Evolutionary conservation across 495 filamentous ascomycete species (phyloP).

Genomic region (Neurospora discreta): DNA sequence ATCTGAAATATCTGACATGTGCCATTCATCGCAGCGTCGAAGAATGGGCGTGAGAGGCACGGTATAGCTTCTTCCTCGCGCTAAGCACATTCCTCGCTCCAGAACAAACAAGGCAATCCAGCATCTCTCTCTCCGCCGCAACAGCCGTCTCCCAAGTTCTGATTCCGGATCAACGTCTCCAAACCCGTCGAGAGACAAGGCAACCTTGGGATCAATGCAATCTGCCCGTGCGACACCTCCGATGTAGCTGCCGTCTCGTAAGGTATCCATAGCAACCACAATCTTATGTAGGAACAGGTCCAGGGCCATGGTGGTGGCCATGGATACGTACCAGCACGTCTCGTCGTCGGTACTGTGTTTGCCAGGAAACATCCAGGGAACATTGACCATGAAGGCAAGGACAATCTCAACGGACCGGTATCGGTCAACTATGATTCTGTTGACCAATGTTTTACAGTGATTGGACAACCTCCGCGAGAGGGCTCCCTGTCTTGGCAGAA

Average conservation of each 20-base stretch:
- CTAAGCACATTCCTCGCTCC: constrained; percentile 61
- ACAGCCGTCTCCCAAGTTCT: constrained; percentile 44
- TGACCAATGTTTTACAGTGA: constrained; percentile 53
- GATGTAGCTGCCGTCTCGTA: constrained; percentile 32
- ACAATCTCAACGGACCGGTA: constrained; percentile 62
- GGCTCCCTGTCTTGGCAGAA: constrained; percentile 49
- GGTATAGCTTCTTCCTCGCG: constrained; percentile 55
- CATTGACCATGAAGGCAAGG: constrained; percentile 64
- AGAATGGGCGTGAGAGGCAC: constrained; percentile 53
- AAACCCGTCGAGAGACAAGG: constrained; percentile 57
- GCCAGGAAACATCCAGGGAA: constrained; percentile 65
- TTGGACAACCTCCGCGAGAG: constrained; percentile 51
- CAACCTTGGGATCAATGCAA: constrained; percentile 53
- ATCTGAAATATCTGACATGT: constrained; percentile 49
- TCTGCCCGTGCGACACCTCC: constrained; percentile 47
- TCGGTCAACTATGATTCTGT: constrained; percentile 45
- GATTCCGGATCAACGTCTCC: constrained; percentile 49
- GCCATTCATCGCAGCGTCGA: constrained; percentile 57
- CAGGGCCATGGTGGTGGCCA: constrained; percentile 55
- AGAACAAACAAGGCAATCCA: constrained; percentile 65
- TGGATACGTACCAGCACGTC: constrained; percentile 58
- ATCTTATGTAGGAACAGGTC: constrained; percentile 62
- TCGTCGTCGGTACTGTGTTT: constrained; percentile 58
- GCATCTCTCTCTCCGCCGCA: constrained; percentile 54
- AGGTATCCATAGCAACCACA: constrained; percentile 41